These are phyloP conservation scores for Emmonsia crescens DNA, from an alignment of 2,329 filamentous ascomycete species.

Conservation along the genomic window DNA sequence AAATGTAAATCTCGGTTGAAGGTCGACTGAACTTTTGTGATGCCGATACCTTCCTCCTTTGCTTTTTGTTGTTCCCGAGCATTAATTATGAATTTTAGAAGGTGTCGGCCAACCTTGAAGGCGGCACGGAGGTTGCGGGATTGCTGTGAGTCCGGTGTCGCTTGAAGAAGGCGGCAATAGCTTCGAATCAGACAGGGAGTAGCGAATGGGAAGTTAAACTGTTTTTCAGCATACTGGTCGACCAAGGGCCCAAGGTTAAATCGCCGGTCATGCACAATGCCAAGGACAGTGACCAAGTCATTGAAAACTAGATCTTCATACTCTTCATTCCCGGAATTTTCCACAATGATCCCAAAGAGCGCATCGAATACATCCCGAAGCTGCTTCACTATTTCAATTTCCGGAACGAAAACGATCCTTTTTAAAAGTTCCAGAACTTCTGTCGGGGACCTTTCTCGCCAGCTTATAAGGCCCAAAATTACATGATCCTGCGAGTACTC, in stretches of 20 bases:
- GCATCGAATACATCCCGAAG: constrained; percentile 80
- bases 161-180: constrained; percentile 71
- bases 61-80: constrained; percentile 73
- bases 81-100: constrained; percentile 90
- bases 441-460: constrained; percentile 64
- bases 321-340: constrained; percentile 82
- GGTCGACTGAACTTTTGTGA: constrained; percentile 57
- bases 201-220: constrained; percentile 88
- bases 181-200: constrained; percentile 80
- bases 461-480: constrained; percentile 71
- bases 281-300: constrained; percentile 75
- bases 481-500: constrained; percentile 86
- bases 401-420: constrained; percentile 82
- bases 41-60: constrained; percentile 82
- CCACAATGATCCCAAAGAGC: constrained; percentile 81
- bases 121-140: constrained; percentile 79
- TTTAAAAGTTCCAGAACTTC: constrained; percentile 65
- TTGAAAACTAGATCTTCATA: constrained; percentile 90
- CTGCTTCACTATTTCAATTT: constrained; percentile 95
- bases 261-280: constrained; percentile 85
- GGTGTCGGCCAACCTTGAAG: constrained; percentile 87
- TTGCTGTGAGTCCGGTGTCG: constrained; percentile 70
- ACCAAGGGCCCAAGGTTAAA: constrained; percentile 88
- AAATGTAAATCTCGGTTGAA: constrained; percentile 76
- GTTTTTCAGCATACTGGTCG: constrained; percentile 76